Evolutionary conservation across 2,329 filamentous ascomycete genomes (phyloP).

Genomic region (Colletotrichum graminicola): DNA sequence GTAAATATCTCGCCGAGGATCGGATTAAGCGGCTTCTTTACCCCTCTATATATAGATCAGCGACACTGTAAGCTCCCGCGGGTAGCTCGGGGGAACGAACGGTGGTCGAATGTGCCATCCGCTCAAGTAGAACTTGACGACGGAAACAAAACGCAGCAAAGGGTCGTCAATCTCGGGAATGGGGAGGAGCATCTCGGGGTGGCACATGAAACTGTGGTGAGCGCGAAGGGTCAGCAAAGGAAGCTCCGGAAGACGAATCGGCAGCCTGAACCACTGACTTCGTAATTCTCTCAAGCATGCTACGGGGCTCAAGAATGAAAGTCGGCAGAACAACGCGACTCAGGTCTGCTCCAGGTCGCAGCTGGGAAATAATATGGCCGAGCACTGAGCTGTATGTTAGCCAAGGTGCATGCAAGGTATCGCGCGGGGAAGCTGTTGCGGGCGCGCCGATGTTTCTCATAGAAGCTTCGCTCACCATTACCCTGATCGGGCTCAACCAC

Average conservation of each 20-base stretch:
- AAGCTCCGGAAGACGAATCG: constrained; percentile 2
- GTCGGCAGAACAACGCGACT: constrained; percentile 95
- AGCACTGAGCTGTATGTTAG: constrained; percentile 72
- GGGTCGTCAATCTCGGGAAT: constrained; percentile 92
- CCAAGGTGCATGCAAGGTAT: constrained; percentile 15
- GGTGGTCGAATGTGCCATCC: constrained; percentile 99
- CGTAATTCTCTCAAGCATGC: constrained; percentile 98
- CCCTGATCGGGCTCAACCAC: constrained; percentile 93
- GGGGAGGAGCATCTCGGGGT: constrained; percentile 92
- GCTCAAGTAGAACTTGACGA: constrained; percentile 97
- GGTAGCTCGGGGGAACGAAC: constrained; percentile 66
- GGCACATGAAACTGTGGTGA: constrained; percentile 90
- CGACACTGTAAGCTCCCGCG: constrained; percentile 8
- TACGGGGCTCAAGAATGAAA: constrained; percentile 96
- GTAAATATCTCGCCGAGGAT: constrained; percentile 95
- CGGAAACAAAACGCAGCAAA: constrained; percentile 88
- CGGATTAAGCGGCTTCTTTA: constrained; percentile 98
- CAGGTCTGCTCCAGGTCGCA: constrained; percentile 93
- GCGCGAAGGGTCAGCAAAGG: constrained; percentile 17
- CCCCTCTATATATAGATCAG: constrained; percentile 72
- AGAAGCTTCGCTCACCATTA: constrained; percentile 75
- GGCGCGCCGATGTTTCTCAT: constrained; percentile 9
- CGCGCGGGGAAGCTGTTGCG: background rate
- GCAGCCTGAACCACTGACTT: constrained; percentile 72
- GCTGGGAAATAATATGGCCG: constrained; percentile 95